Conservation (phyloP, 2,329 filamentous ascomycete genomes). For the Leptographium procerum region DNA sequence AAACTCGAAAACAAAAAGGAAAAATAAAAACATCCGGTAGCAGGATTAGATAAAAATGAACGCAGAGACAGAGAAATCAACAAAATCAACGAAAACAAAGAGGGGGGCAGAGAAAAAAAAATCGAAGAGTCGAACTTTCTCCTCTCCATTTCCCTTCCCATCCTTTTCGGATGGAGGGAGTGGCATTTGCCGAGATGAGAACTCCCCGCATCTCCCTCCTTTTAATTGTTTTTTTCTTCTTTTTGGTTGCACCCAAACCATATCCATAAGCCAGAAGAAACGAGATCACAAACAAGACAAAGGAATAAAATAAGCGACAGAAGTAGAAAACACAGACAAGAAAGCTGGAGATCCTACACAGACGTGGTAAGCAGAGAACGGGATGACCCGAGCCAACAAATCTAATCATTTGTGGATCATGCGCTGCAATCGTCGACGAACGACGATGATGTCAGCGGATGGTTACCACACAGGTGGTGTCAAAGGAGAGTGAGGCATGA, state of each 20-base stretch:
- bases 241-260: conserved; percentile 1
- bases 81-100: background rate
- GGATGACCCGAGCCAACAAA: background rate
- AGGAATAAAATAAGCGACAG: background rate
- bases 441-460: background rate
- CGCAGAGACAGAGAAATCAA: background rate
- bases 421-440: background rate
- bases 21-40: background rate
- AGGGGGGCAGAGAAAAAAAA: background rate
- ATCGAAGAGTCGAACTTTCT: background rate
- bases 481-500: background rate
- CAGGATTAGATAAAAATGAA: background rate
- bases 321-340: background rate
- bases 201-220: conserved; percentile 3
- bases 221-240: conserved; percentile 3
- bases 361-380: background rate
- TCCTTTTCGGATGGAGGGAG: background rate
- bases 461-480: background rate
- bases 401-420: background rate
- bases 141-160: background rate
- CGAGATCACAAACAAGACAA: background rate
- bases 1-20: background rate
- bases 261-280: conserved; percentile 4
- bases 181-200: background rate
- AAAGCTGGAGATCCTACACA: background rate